Conservation (phyloP, 306 rosid species). For the Cucurbita maxima region DNA sequence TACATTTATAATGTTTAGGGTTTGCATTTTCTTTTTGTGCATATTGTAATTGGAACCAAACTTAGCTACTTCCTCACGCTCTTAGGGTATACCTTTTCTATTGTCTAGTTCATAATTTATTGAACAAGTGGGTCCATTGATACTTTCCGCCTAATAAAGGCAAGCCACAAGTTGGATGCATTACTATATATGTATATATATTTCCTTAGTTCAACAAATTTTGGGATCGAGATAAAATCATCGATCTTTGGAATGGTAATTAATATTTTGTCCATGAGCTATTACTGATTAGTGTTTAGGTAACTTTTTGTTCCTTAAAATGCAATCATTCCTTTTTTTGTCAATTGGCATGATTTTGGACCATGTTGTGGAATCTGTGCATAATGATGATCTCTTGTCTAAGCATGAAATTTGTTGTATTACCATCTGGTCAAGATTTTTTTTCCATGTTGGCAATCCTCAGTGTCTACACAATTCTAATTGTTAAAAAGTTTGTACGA, state of each 20-base stretch:
- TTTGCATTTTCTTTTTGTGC: not conserved
- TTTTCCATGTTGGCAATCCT: not conserved
- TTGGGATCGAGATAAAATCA: no score
- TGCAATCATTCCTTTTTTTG: not conserved
- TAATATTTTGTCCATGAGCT: no score
- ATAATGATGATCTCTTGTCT: not conserved
- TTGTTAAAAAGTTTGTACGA: slow-evolving; percentile 1
- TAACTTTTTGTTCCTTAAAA: not conserved
- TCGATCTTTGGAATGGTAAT: no score
- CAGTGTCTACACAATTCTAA: not conserved
- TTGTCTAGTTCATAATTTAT: not conserved
- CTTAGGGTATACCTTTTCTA: not conserved
- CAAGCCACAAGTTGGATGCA: not conserved
- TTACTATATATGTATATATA: not conserved
- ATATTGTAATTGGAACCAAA: not conserved
- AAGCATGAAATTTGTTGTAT: not conserved
- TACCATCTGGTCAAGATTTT: not conserved
- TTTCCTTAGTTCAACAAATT: not conserved
- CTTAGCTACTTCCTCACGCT: not conserved
- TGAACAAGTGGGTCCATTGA: not conserved
- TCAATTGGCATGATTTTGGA: not conserved
- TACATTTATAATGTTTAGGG: not conserved
- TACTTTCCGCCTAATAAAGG: not conserved
- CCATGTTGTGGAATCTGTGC: not conserved
- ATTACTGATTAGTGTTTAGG: no score